phyloP scores from a whole-genome alignment of 768 basidiomycete genomes.

The Lepiota brunneoincarnata region DNA sequence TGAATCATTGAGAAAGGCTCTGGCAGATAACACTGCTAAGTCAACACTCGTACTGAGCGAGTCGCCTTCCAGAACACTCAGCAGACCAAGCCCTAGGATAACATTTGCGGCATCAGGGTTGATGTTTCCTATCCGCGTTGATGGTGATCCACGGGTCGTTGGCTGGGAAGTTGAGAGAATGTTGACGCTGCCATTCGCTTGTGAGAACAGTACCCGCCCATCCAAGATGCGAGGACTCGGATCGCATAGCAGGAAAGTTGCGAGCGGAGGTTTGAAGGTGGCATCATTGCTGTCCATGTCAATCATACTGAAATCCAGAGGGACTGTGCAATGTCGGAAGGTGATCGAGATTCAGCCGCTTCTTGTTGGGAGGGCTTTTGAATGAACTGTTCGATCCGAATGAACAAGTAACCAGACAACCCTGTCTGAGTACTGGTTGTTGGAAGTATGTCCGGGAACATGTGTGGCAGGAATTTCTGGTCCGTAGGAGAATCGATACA shows the following conservation, averaged over 20 bases:
- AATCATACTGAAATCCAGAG: background rate
- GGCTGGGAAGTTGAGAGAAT: background rate
- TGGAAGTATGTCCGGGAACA: background rate
- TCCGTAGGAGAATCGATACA: background rate
- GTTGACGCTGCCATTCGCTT: background rate
- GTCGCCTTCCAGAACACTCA: background rate
- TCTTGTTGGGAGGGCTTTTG: background rate
- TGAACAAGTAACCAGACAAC: background rate
- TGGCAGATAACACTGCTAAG: background rate
- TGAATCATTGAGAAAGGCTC: background rate
- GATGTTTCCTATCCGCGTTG: background rate
- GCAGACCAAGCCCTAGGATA: background rate
- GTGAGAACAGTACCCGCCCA: background rate
- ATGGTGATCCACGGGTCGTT: background rate
- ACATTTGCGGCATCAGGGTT: background rate
- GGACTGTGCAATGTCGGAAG: background rate
- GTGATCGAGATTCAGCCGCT: background rate
- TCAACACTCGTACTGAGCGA: background rate
- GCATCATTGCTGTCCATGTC: background rate
- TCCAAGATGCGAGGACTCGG: background rate
- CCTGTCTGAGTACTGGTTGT: background rate
- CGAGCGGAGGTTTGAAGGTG: background rate
- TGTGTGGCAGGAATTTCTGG: background rate
- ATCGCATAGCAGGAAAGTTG: conserved; percentile 1
- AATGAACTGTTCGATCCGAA: conserved; percentile 2